A percentile compares a stretch with the other conserved stretches of the same genome.
phyloP scores from a whole-genome alignment of 2,329 filamentous ascomycete genomes.

The Colletotrichum tamarilloi region DNA sequence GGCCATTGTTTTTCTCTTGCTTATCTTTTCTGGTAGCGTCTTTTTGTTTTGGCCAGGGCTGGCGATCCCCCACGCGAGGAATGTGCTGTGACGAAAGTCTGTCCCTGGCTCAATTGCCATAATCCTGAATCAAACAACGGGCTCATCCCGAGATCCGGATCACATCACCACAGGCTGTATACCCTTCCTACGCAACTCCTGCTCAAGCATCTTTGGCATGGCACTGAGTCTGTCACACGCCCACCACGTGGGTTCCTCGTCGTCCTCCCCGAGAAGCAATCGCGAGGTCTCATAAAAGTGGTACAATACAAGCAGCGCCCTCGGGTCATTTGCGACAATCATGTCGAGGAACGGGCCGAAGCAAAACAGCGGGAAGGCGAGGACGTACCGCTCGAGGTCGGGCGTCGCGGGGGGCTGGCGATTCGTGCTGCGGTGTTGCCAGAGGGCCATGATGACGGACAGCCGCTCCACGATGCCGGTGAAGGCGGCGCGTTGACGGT shows the following conservation, averaged over 20 bases:
- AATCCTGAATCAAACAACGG: background rate
- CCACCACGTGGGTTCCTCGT: conserved; percentile 41
- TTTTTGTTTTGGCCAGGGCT: too few relatives aligned
- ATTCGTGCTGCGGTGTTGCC: background rate
- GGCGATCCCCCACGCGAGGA: background rate
- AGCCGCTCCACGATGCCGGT: conserved; percentile 35
- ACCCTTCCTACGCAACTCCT: background rate
- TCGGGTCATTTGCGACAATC: conserved; percentile 39
- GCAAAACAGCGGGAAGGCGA: conserved; percentile 44
- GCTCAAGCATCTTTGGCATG: conserved; percentile 33
- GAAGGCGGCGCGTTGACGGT: conserved; percentile 36
- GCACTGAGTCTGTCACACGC: conserved; percentile 34
- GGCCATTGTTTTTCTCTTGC: background rate
- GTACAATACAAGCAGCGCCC: conserved; percentile 42
- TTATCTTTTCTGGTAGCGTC: background rate
- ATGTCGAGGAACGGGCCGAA: conserved; percentile 40
- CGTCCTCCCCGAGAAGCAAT: conserved; percentile 32
- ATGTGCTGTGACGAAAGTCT: background rate
- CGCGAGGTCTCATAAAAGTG: conserved; percentile 41
- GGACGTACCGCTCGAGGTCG: conserved; percentile 42
- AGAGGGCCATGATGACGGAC: conserved; percentile 36
- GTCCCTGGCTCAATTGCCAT: background rate
- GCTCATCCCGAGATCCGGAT: background rate
- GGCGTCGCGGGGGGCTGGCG: background rate
- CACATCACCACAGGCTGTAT: background rate